Conservation (phyloP, 192 early-diverging fungal genomes). For the Coemansia sp. region DNA sequence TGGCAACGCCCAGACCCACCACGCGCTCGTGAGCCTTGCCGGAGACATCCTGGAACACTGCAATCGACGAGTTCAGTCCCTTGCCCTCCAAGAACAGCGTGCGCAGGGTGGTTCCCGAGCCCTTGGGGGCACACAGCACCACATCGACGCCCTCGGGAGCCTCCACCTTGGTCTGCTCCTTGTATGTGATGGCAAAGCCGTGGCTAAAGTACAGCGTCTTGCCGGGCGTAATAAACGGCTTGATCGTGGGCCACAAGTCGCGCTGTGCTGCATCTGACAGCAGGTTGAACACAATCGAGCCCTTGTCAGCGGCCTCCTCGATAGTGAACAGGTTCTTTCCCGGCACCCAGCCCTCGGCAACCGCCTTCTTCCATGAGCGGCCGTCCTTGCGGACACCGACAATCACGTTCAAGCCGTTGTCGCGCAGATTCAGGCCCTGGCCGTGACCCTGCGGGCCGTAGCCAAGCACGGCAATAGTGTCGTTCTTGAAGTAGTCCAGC, state of each 20-base stretch:
- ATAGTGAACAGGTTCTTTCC: constrained; percentile 94
- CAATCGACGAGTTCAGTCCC: constrained; percentile 96
- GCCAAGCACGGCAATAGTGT: constrained; percentile 87
- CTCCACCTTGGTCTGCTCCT: constrained; percentile 84
- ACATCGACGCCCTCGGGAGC: constrained; percentile 94
- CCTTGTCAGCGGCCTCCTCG: constrained; percentile 85
- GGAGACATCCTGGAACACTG: constrained; percentile 90
- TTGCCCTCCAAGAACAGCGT: constrained; percentile 94
- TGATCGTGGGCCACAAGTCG: constrained; percentile 83
- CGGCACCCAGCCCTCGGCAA: constrained; percentile 92
- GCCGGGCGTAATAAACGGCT: constrained; percentile 86
- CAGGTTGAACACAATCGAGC: constrained; percentile 89
- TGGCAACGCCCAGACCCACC: constrained; percentile 85
- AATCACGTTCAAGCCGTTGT: constrained; percentile 96
- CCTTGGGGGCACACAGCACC: constrained; percentile 94
- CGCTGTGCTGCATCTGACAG: constrained; percentile 95
- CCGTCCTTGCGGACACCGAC: constrained; percentile 88
- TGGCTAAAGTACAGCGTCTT: constrained; percentile 99
- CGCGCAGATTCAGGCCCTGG: constrained; percentile 90
- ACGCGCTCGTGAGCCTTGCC: constrained; percentile 94
- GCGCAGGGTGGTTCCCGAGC: constrained; percentile 92
- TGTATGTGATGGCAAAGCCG: constrained; percentile 93
- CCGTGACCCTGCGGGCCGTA: constrained; percentile 96
- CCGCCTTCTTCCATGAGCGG: constrained; percentile 85
- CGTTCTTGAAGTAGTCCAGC: constrained; percentile 85